Evolutionary conservation across 177 flowering plant species (phyloP).

Genomic region (Vitis hybrid): DNA sequence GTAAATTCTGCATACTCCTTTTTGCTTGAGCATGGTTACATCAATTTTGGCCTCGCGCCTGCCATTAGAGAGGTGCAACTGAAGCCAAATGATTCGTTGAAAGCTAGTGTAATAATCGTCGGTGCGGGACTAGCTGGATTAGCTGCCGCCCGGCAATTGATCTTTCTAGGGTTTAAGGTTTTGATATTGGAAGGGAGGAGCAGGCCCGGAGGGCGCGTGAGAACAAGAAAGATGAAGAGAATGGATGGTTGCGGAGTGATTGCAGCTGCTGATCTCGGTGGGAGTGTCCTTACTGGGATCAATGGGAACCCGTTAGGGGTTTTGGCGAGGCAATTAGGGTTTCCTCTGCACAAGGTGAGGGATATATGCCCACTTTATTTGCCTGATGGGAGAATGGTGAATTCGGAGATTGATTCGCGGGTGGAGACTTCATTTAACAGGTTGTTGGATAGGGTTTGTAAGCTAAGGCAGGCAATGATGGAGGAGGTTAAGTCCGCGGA

Average conservation of each 20-base stretch:
- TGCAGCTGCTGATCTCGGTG: constrained; percentile 93
- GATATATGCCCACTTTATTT: constrained; percentile 91
- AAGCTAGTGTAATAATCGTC: constrained; percentile 60
- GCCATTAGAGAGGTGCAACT: constrained; percentile 50
- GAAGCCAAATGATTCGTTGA: constrained; percentile 28
- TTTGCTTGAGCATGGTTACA: constrained; percentile 77
- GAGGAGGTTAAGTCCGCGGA: constrained; percentile 85
- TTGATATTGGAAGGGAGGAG: constrained; percentile 80
- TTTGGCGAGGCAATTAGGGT: constrained; percentile 80
- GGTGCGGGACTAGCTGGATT: constrained; percentile 94
- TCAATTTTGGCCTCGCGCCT: constrained; percentile 84
- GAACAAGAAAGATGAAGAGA: constrained; percentile 57
- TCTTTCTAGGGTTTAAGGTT: constrained; percentile 81
- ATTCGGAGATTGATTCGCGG: constrained; percentile 71
- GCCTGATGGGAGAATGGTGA: constrained; percentile 73
- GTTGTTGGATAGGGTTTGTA: constrained; percentile 90
- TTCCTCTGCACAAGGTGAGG: constrained; percentile 95
- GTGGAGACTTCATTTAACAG: constrained; percentile 79
- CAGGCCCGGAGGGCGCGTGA: constrained; percentile 89
- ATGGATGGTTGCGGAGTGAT: constrained; percentile 49
- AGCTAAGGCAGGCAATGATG: constrained; percentile 81
- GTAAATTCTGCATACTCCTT: constrained; percentile 70
- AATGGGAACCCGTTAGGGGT: constrained; percentile 97
- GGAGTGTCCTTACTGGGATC: constrained; percentile 94
- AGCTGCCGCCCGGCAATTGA: constrained; percentile 82